These are phyloP conservation scores for Chalara sp. DNA, from an alignment of 2,329 filamentous ascomycete species.

Conservation along the genomic window DNA sequence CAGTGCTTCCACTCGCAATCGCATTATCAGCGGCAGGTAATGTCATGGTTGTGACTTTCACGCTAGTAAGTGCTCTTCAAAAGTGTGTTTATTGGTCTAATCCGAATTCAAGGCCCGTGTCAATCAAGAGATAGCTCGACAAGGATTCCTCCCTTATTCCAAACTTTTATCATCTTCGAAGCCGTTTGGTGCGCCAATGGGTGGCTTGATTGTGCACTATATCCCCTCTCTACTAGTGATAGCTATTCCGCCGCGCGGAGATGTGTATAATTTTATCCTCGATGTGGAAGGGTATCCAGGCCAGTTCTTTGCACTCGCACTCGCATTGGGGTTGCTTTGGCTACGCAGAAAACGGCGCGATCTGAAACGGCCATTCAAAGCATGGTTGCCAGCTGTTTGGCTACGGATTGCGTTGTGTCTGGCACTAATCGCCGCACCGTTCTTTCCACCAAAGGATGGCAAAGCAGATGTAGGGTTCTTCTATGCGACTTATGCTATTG, in stretches of 20 bases:
- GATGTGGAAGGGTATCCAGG: slow-evolving; percentile 32
- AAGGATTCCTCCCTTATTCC: slow-evolving; percentile 40
- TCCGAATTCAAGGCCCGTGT: slow-evolving; percentile 34
- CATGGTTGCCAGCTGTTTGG: slow-evolving; percentile 26
- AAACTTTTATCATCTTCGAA: slow-evolving; percentile 24
- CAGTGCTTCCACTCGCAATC: slow-evolving; percentile 38
- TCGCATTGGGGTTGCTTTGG: slow-evolving; percentile 27
- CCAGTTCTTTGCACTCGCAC: slow-evolving; percentile 36
- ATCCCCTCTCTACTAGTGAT: slow-evolving; percentile 53
- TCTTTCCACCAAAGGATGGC: slow-evolving; percentile 32
- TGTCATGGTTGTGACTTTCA: slow-evolving; percentile 42
- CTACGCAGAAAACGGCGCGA: slow-evolving; percentile 48
- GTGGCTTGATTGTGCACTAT: slow-evolving; percentile 50
- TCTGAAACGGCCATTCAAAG: slow-evolving; percentile 23
- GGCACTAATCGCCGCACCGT: slow-evolving; percentile 29
- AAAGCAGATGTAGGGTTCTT: slow-evolving; percentile 38
- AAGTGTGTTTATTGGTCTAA: background rate
- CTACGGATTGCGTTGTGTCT: slow-evolving; percentile 20
- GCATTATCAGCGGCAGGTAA: slow-evolving; percentile 41
- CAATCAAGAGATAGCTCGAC: slow-evolving; percentile 40
- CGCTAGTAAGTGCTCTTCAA: slow-evolving; percentile 40
- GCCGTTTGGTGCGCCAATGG: slow-evolving; percentile 20
- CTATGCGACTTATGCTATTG: slow-evolving; percentile 47
- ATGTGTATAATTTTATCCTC: slow-evolving; percentile 29
- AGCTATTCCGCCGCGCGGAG: slow-evolving; percentile 39